A percentile compares a stretch with the other conserved stretches of the same genome.
phyloP scores from a whole-genome alignment of 1,284 basidiomycete genomes.

The Serendipita sp. region DNA sequence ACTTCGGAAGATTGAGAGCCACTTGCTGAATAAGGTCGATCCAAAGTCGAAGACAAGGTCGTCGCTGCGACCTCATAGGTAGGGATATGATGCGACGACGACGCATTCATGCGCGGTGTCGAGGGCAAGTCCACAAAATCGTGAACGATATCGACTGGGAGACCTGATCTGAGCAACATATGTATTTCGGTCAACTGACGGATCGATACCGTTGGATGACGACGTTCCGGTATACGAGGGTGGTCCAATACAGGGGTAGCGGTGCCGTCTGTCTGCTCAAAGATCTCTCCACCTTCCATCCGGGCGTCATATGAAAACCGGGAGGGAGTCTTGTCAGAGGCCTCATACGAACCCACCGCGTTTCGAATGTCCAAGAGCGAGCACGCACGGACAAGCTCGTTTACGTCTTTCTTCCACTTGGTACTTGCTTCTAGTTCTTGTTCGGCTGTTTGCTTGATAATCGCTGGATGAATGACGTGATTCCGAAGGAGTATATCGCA shows the following conservation, averaged over 20 bases:
- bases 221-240: not conserved
- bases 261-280: not conserved
- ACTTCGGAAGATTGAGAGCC: not conserved
- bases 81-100: not conserved
- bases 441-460: constrained; percentile 49
- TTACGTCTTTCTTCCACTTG: constrained; percentile 38
- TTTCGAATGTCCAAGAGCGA: constrained; percentile 53
- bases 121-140: not conserved
- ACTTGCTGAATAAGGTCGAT: not conserved
- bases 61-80: not conserved
- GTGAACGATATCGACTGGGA: not conserved
- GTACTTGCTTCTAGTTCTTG: constrained; percentile 59
- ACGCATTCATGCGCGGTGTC: not conserved
- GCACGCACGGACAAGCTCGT: constrained; percentile 57
- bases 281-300: constrained; percentile 2
- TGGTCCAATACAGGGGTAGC: not conserved
- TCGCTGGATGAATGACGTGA: constrained; percentile 58
- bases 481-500: constrained; percentile 52
- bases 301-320: not conserved
- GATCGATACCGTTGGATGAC: not conserved
- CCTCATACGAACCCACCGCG: constrained; percentile 21
- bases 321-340: not conserved
- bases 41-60: not conserved
- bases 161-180: constrained; percentile 1
- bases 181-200: not conserved